Base-by-base conservation (phyloP, 768 basidiomycete genomes). In the Rhizopogon vesiculosus region DNA sequence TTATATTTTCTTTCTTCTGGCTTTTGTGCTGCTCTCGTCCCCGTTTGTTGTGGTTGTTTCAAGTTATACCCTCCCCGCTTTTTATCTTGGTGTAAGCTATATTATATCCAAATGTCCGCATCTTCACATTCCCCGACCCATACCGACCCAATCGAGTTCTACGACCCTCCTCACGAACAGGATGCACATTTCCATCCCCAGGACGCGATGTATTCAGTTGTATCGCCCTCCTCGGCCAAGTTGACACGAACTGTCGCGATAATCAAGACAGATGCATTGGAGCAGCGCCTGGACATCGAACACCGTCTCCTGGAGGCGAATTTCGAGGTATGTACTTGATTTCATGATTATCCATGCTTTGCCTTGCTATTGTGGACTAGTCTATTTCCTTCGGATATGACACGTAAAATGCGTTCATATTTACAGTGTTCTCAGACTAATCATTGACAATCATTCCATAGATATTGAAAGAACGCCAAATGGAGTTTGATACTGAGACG, bases 381-480 rank as follows among this genome's bases (percentile, higher is more conserved):
- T 49, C 33, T 9, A 15, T 38, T 19, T 22, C 48, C 22, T 49
- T 12, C 5, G 52, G 56, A 28, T 40, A 45, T 28, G 46, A 43
- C 60, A 56, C 62, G 56, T 58, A 53, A 46, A 45, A 31, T 33
- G 41, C 12, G 13, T 15, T 5, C 28, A 22, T 7, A 35, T 31
- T 35, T 18, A 8, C 46, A 35, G 13, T 33, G 33, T 25, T 10
- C 10, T 2, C 6, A n/a, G 3, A 49, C 35, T 49, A 53, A 54
- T 64, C 39, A 69, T 55, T n/a, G 18, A 53, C 39, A 12, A 19
- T 57, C 57, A 53, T 60, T 53, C 42, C 58, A 31, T 67, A 88
- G 88, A 90, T 93, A 63, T 83, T 90, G 56, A 93, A 93, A 70
- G 91, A 92, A 69, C 75, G 91, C 18, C 90, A 91, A 69, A 90